These are phyloP conservation scores for Terfezia boudieri DNA, from an alignment of 495 filamentous ascomycete species.

Conservation along the genomic window DNA sequence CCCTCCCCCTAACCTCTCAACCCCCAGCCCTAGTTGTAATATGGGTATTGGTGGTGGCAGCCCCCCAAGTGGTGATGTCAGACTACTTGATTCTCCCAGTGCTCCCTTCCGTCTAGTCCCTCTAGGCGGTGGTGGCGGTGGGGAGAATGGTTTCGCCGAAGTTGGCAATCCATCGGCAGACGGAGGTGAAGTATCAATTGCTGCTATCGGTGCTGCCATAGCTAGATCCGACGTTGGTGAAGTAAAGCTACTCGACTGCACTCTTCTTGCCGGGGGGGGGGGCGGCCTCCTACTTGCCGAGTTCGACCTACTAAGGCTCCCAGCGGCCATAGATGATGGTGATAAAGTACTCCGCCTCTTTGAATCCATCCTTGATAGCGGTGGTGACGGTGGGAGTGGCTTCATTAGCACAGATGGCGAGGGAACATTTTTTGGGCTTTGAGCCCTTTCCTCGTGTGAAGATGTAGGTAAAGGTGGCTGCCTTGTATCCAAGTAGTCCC, in stretches of 20 bases:
- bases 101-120: slow-evolving; percentile 1
- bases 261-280: neutral
- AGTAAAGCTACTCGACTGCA: neutral
- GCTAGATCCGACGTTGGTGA: neutral
- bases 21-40: too few species aligned
- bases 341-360: neutral
- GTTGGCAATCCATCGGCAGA: slow-evolving; percentile 6
- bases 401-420: too few species aligned
- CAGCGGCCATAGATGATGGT: neutral
- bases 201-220: neutral
- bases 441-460: too few species aligned
- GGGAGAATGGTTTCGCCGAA: slow-evolving; percentile 4
- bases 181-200: slow-evolving; percentile 5
- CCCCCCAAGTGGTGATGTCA: too few species aligned
- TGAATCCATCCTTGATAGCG: neutral
- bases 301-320: neutral
- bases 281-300: neutral
- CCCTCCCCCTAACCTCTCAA: too few species aligned
- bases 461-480: too few species aligned
- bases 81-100: too few species aligned
- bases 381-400: neutral
- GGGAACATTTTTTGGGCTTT: too few species aligned
- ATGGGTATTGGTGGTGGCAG: too few species aligned
- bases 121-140: slow-evolving; percentile 8
- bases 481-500: too few species aligned